These are phyloP conservation scores for Phytophthora europaea DNA, from an alignment of 352 stramenopile species.

Conservation along the genomic window DNA sequence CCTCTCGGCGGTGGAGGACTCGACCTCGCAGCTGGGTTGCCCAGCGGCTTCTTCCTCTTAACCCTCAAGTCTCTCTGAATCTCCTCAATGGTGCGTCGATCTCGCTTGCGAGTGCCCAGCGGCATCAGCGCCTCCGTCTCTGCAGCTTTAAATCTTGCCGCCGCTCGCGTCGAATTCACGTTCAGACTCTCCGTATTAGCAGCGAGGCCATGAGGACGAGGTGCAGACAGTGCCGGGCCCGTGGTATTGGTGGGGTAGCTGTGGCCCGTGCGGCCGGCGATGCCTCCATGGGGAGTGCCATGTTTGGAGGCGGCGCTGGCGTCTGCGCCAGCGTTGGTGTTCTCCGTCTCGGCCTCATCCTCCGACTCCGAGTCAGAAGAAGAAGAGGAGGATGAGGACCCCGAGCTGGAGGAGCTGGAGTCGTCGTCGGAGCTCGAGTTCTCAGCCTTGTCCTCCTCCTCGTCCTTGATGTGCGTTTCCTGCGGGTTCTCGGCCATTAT, in stretches of 20 bases:
- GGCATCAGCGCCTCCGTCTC: slow-evolving; percentile 70
- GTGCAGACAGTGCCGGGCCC: slow-evolving; percentile 38
- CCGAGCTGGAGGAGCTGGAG: slow-evolving; percentile 81
- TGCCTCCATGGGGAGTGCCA: slow-evolving; percentile 4
- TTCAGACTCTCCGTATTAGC: slow-evolving; percentile 61
- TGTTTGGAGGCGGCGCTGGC: slow-evolving; percentile 19
- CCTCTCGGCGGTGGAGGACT: slow-evolving; percentile 69
- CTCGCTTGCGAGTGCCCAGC: slow-evolving; percentile 86
- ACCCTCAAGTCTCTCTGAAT: slow-evolving; percentile 86
- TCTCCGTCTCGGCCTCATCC: slow-evolving; percentile 54
- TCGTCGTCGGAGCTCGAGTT: slow-evolving; percentile 82
- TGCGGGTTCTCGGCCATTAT: slow-evolving; percentile 43
- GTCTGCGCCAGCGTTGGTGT: slow-evolving; percentile 14
- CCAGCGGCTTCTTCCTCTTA: slow-evolving; percentile 65
- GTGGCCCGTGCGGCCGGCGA: slow-evolving; percentile 23
- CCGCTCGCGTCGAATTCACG: slow-evolving; percentile 79
- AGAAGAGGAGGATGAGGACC: slow-evolving; percentile 74
- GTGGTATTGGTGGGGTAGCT: slow-evolving; percentile 11
- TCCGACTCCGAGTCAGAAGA: slow-evolving; percentile 87
- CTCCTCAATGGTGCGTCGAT: slow-evolving; percentile 90
- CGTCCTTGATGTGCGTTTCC: slow-evolving; percentile 33
- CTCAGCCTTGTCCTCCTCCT: slow-evolving; percentile 59
- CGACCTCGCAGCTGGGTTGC: slow-evolving; percentile 35
- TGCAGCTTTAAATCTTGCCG: slow-evolving; percentile 63
- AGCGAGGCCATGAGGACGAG: slow-evolving; percentile 42